phyloP scores from a whole-genome alignment of 306 rosid species.

The Mimosa bimucronata region DNA sequence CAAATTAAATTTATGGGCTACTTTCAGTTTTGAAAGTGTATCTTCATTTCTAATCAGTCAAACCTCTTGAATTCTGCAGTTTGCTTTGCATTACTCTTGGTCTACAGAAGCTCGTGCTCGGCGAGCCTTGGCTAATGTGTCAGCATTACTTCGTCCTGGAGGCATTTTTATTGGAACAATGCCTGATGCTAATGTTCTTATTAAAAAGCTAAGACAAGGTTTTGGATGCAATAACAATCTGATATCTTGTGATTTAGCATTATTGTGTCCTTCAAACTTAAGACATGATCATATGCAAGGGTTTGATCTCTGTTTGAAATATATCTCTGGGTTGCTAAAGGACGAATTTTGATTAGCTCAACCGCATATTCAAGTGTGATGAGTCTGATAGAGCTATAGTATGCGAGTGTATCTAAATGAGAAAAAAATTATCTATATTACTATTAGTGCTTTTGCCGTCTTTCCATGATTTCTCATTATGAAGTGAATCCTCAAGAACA shows the following conservation, averaged over 20 bases:
- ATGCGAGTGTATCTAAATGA: conserved; percentile 4
- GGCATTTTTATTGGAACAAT: conserved; percentile 94
- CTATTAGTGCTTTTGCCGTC: not conserved
- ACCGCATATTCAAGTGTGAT: not conserved
- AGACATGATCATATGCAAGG: conserved; percentile 4
- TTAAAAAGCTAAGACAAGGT: conserved; percentile 96
- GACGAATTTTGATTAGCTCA: conserved; percentile 6
- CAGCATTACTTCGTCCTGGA: conserved; percentile 97
- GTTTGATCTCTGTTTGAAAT: conserved; percentile 21
- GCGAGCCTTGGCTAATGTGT: conserved; percentile 86
- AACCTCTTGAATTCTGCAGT: conserved; percentile 12
- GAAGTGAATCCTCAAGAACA: not conserved
- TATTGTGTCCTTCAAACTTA: not conserved
- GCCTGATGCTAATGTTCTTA: conserved; percentile 97
- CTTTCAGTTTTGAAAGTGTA: not conserved
- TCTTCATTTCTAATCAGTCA: conserved; percentile 2
- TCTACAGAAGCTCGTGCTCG: conserved; percentile 98
- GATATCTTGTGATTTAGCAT: not conserved
- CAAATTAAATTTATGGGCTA: not conserved
- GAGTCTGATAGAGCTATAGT: not conserved
- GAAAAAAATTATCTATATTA: not conserved
- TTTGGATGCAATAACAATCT: conserved; percentile 12
- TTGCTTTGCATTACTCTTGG: conserved; percentile 50
- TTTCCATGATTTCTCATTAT: conserved; percentile 1
- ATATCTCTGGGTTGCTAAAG: conserved; percentile 1